A percentile compares a stretch with the other conserved stretches of the same genome.
Conservation (phyloP, 768 basidiomycete genomes). For the Calocera cornea region DNA sequence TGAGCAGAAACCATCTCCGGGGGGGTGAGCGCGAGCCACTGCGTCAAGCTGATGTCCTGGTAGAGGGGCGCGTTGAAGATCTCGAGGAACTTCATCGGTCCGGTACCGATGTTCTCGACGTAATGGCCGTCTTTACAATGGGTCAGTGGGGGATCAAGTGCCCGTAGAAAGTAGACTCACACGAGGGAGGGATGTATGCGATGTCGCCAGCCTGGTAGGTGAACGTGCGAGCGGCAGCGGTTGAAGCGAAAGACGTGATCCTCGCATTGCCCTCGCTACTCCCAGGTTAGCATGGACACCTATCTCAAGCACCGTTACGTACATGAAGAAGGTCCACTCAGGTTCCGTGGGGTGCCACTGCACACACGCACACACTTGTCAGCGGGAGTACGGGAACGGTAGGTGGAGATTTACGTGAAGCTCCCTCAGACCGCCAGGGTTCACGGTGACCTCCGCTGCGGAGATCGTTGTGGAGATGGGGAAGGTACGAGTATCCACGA, state of each 20-base stretch:
- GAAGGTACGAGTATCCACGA: conserved; percentile 45
- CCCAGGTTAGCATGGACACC: conserved; percentile 20
- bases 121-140: conserved; percentile 33
- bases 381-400: background rate
- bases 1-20: conserved; percentile 33
- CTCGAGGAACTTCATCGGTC: conserved; percentile 44
- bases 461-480: conserved; percentile 39
- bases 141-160: background rate
- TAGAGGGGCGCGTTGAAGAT: conserved; percentile 36
- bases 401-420: conserved; percentile 27
- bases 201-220: conserved; percentile 51
- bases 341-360: conserved; percentile 49
- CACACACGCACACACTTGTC: background rate
- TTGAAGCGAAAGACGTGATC: conserved; percentile 43
- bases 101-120: conserved; percentile 51
- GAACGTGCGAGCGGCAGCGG: conserved; percentile 42
- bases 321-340: conserved; percentile 13
- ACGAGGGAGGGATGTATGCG: conserved; percentile 19
- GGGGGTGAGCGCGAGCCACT: conserved; percentile 52
- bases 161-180: background rate
- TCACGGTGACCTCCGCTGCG: conserved; percentile 43
- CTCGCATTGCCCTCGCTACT: conserved; percentile 40
- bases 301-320: background rate
- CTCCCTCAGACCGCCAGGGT: conserved; percentile 49
- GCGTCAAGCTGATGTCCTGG: conserved; percentile 44